Evolutionary conservation across 139 green algal species (phyloP), one percentile per base, ranked within the genome.

Genomic region (Chlorella vulgaris): DNA sequence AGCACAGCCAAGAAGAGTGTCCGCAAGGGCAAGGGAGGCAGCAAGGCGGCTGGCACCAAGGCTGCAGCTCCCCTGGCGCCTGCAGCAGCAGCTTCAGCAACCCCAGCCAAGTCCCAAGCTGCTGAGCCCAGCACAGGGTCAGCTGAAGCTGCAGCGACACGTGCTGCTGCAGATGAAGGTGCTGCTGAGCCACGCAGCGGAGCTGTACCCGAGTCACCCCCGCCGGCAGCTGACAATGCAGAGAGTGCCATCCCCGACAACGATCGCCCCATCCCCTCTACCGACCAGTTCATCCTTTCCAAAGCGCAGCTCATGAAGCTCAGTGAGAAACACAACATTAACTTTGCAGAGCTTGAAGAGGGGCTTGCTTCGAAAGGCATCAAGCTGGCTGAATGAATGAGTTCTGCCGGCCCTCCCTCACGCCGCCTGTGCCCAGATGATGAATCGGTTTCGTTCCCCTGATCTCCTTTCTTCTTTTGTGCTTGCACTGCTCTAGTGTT

Each of bases 221-320:
- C 62, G 4, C 26, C 24, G 62, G 31, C 29, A 3, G 62, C 13
- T 36, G 62, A 35, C 39, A 26, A 29, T 2, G 0, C 8, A 28
- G 47, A 29, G 69, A 4, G n/a, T 13, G 29, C 40, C 36, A 4
- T 3, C 10, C 29, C 26, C 4, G 28, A 60, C 21, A 33, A 36
- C 21, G 42, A 58, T 40, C 47, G 33, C 26, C 7, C 8, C 24
- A 33, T 75, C 24, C 39, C 40, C 2, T 26, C 39, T 3, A 2
- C 15, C 4, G 68, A 75, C 24, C 26, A 36, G 26, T 55, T 75
- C 5, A 28, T 75, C 18, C 68, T 78, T 24, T 62, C 43, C 43
- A 43, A 38, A 43, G 47, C 70, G 19, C 40, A 78, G 70, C 70
- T 78, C 29, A 63, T 28, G 70, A 47, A 43, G 43, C 47, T 78